Evolutionary conservation across 1,284 basidiomycete genomes (phyloP).

Genomic region (Irpex sp.): DNA sequence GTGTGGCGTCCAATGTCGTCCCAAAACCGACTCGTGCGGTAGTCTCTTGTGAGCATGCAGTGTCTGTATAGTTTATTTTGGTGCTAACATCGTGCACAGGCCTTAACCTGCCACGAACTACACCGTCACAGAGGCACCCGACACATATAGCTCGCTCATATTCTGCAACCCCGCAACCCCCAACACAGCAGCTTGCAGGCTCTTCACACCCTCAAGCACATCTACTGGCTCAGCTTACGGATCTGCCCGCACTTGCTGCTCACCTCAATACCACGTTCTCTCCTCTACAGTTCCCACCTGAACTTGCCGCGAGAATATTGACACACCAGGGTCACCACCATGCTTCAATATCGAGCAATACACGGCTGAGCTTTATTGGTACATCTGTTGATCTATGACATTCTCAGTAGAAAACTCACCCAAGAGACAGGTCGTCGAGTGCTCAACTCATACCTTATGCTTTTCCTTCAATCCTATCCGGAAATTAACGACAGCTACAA

Average conservation of each 20-base stretch:
- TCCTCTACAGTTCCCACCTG: constrained; percentile 63
- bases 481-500: constrained; percentile 41
- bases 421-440: constrained; percentile 60
- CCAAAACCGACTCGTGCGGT: constrained; percentile 2
- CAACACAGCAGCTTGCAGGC: not conserved
- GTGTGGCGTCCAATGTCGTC: constrained; percentile 5
- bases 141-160: constrained; percentile 2
- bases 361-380: constrained; percentile 69
- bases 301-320: constrained; percentile 65
- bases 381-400: constrained; percentile 15
- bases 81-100: not conserved
- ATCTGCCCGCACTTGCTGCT: constrained; percentile 32
- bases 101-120: not conserved
- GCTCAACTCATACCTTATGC: constrained; percentile 64
- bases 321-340: constrained; percentile 72
- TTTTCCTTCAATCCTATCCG: constrained; percentile 65
- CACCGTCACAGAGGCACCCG: not conserved
- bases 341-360: constrained; percentile 65
- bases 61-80: not conserved
- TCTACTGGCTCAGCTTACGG: constrained; percentile 3
- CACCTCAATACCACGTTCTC: constrained; percentile 63
- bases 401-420: not conserved
- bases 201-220: not conserved
- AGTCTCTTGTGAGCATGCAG: constrained; percentile 2
- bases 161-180: not conserved